Evolutionary conservation across 169 alveolate genomes (phyloP).

Genomic region (Cryptosporidium sp.): DNA sequence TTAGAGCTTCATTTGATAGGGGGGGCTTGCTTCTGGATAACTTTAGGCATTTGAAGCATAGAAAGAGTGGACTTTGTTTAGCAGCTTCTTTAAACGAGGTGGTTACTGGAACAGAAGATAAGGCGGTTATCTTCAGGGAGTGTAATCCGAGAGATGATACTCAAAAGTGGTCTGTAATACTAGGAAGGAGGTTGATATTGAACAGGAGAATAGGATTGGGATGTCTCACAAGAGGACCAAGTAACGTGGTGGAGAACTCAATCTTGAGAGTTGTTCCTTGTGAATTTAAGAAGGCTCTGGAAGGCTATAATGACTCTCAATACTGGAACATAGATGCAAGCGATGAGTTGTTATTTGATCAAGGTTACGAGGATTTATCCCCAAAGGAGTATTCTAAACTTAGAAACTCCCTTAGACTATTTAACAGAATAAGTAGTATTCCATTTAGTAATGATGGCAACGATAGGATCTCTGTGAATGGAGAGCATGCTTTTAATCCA

Average conservation of each 20-base stretch:
- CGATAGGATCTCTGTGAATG: slow-evolving; percentile 34
- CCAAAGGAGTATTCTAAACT: slow-evolving; percentile 16
- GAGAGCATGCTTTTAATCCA: slow-evolving; percentile 23
- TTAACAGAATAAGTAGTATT: not conserved
- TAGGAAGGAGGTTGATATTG: slow-evolving; percentile 56
- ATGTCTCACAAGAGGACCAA: slow-evolving; percentile 69
- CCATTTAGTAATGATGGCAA: slow-evolving; percentile 44
- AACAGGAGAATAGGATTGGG: slow-evolving; percentile 36
- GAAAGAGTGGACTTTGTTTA: slow-evolving; percentile 51
- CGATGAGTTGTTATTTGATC: slow-evolving; percentile 38
- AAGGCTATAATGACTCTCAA: slow-evolving; percentile 40
- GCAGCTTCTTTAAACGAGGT: slow-evolving; percentile 64
- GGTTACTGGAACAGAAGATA: slow-evolving; percentile 64
- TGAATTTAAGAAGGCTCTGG: slow-evolving; percentile 43
- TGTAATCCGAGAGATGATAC: slow-evolving; percentile 27
- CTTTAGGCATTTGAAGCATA: slow-evolving; percentile 54
- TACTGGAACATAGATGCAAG: slow-evolving; percentile 40
- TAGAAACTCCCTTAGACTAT: slow-evolving; percentile 34
- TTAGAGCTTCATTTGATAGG: slow-evolving; percentile 64
- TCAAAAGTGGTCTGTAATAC: slow-evolving; percentile 43
- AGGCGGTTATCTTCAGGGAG: slow-evolving; percentile 35
- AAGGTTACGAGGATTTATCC: not conserved
- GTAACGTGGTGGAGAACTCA: slow-evolving; percentile 46
- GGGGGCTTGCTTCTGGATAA: slow-evolving; percentile 56
- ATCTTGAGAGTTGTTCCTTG: slow-evolving; percentile 55